Evolutionary conservation across 257 asterid species (phyloP), one percentile per base, ranked within the genome.

Genomic region (Nicotiana knightiana): DNA sequence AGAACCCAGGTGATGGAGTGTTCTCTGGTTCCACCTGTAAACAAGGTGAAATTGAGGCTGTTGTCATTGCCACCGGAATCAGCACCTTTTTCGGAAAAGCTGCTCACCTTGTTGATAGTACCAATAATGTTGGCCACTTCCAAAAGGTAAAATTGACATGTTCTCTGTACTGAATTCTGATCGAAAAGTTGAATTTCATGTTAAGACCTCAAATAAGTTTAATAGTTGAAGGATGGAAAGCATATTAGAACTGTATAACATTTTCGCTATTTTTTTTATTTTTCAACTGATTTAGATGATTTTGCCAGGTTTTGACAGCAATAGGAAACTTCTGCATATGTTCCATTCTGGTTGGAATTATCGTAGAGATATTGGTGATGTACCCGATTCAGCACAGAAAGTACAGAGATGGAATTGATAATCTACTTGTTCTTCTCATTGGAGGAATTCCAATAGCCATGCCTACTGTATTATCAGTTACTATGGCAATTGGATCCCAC

Each of bases 401-500:
- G 58, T 89, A 89, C 66, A 85, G 91, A 11, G 91, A 91, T 58
- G 97, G 90, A 10, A 88, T 93, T 63, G 96, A 90, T 26, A 92
- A 92, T 71, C 90, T 92, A 6, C 87, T 92, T 81, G 97, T 92
- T 17, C 91, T 92, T 57, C 86, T 93, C 82, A 93, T 93, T 5
- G 96, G 97, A 3, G 97, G 97, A 1, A 91, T 93, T 54, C 97
- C 97, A 17, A 93, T 93, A n/a, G 97, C 97, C 53, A 93, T 93
- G 97, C 97, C 97, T 3, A 93, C 97, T 0, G 97, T 92, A 32
- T 86, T 92, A 46, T 92, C 97, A 2, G 97, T 92, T 35, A 92
- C 97, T 17, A 92, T 93, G 97, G 97, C 97, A 13, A 93, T 93
- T 48, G 96, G 97, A 64, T 92, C 97, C 18, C 97, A 93, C 87